A percentile compares a stretch with the other conserved stretches of the same genome.
Conservation (phyloP, 2,329 filamentous ascomycete species). For the Cryphonectria japonica region DNA sequence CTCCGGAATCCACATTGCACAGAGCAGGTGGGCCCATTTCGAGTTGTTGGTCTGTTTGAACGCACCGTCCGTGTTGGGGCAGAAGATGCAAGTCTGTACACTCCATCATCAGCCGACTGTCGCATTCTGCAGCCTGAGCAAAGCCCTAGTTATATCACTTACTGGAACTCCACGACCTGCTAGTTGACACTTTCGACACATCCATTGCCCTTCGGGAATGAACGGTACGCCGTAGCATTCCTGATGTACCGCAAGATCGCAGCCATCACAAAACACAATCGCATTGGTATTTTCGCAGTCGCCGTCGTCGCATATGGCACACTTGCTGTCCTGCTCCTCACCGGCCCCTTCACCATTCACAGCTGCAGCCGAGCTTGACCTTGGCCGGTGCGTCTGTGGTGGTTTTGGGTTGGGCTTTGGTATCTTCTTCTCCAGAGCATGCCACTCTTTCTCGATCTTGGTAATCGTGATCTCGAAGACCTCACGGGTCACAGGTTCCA, state of each 20-base stretch:
- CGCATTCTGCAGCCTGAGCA: background rate
- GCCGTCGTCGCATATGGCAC: conserved; percentile 97
- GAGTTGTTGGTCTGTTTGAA: conserved; percentile 98
- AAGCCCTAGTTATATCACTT: conserved; percentile 40
- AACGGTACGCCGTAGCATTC: conserved; percentile 99
- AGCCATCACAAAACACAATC: conserved; percentile 98
- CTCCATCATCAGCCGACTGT: conserved; percentile 21
- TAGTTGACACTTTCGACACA: conserved; percentile 94
- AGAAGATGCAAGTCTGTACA: conserved; percentile 88
- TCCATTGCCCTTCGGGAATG: conserved; percentile 97
- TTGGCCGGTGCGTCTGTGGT: conserved; percentile 88
- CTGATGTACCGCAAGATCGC: conserved; percentile 95
- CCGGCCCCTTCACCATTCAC: conserved; percentile 91
- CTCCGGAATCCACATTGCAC: conserved; percentile 98
- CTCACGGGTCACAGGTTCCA: conserved; percentile 86
- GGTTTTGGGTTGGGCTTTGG: conserved; percentile 97
- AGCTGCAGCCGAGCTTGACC: conserved; percentile 91
- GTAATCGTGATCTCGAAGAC: conserved; percentile 98
- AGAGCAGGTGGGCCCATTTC: conserved; percentile 95
- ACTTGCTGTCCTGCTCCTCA: conserved; percentile 96
- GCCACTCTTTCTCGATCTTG: conserved; percentile 99
- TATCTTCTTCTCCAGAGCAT: conserved; percentile 92
- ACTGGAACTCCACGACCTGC: conserved; percentile 89
- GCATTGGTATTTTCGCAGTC: conserved; percentile 99
- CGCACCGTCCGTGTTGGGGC: conserved; percentile 93